Evolutionary conservation across 2,329 filamentous ascomycete species (phyloP), one percentile per base, ranked within the genome.

Genomic region (Stemphylium lycopersici): DNA sequence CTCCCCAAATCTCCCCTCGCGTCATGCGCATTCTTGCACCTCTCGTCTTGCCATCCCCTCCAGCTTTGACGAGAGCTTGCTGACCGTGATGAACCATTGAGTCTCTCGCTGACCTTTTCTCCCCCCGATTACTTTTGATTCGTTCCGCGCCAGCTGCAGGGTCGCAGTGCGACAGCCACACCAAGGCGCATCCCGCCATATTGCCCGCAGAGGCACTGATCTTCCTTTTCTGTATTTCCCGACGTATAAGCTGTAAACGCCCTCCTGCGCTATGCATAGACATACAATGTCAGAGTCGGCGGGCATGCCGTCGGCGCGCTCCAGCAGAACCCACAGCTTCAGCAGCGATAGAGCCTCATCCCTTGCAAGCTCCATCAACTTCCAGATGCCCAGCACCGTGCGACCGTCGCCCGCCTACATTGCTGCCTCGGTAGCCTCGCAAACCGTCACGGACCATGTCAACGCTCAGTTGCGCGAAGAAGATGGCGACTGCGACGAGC

Each of bases 391-490:
- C 15, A 73, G 84, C 31, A 80, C 80, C 44, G 83, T 93, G 53
- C 87, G 87, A 40, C 95, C 93, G 8, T 81, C 89, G 62, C 88
- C 95, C 26, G 90, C 87, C 15, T 99, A 96, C 77, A 93, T 99
- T 68, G 93, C 93, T 41, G 82, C 87, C 29, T 89, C 91, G 40
- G 91, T 93, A 54, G 95, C 93, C 46, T 92, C 91, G 15, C 91
- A 97, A 73, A 93, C 96, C 59, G 88, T 98, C 65, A 93, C 91
- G 54, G 91, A 92, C 70, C 89, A 96, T 70, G 89, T 95, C 76
- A 90, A 93, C 69, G 87, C 84, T 62, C 87, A 89, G 69, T 83
- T 87, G 54, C 85, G 87, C 63, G 80, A 86, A 45, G 88, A 88
- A 82, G 86, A 90, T 68, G 84, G 89, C 58, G 83, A 89, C 62